Evolutionary conservation across 257 asterid species (phyloP).

Genomic region (Fraxinus americana): DNA sequence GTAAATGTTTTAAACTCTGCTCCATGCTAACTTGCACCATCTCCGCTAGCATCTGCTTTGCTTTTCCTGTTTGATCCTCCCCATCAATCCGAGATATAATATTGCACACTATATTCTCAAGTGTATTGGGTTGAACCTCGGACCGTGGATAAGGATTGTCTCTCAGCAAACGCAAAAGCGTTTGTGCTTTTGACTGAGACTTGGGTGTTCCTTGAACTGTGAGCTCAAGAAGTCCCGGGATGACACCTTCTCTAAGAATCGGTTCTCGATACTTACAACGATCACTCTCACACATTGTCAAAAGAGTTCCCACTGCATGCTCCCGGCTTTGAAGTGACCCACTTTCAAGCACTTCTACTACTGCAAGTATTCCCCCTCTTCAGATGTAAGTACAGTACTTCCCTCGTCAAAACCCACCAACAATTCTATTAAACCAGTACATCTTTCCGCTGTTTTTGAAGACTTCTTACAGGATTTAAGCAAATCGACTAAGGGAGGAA

Average conservation of each 20-base stretch:
- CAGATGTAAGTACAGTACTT: conserved; percentile 61
- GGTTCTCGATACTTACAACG: conserved; percentile 77
- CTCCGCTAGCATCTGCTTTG: conserved; percentile 89
- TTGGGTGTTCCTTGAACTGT: conserved; percentile 86
- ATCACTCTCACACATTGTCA: conserved; percentile 76
- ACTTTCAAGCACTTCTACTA: conserved; percentile 86
- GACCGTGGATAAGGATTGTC: conserved; percentile 83
- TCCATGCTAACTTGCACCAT: conserved; percentile 99
- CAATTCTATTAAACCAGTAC: conserved; percentile 71
- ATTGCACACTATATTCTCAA: conserved; percentile 73
- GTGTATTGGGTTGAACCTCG: conserved; percentile 67
- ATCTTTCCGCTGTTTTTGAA: conserved; percentile 74
- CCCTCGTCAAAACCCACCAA: conserved; percentile 75
- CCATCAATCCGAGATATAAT: conserved; percentile 79
- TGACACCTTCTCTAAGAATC: conserved; percentile 86
- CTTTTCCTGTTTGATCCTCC: conserved; percentile 77
- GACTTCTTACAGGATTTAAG: conserved; percentile 73
- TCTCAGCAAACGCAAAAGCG: conserved; percentile 65
- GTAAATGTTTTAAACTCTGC: conserved; percentile 77
- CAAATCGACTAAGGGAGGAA: conserved; percentile 58
- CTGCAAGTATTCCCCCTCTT: conserved; percentile 90
- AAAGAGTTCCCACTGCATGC: conserved; percentile 82
- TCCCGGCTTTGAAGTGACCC: no score
- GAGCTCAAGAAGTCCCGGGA: conserved; percentile 95
- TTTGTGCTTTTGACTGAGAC: conserved; percentile 73